Conservation (phyloP, 768 basidiomycete genomes). For the Lactarius hatsudake region DNA sequence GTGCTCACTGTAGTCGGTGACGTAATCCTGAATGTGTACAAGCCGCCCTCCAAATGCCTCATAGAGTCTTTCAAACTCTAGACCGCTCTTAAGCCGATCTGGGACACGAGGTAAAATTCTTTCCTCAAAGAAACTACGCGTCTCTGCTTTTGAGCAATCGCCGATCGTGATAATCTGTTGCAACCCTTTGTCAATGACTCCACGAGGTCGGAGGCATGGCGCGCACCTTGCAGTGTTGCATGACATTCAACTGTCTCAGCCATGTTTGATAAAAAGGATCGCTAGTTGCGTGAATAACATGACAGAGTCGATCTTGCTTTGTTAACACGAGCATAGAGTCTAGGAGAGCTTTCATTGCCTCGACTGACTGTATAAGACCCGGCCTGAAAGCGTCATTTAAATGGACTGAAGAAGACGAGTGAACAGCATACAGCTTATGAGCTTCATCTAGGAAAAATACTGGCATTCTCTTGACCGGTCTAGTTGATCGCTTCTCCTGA, state of each 20-base stretch:
- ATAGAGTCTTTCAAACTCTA: slow-evolving; percentile 72
- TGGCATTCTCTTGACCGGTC: slow-evolving; percentile 63
- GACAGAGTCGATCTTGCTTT: slow-evolving; percentile 82
- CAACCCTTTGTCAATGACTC: not conserved
- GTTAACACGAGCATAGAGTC: slow-evolving; percentile 86
- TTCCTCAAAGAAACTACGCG: slow-evolving; percentile 62
- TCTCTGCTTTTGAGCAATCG: slow-evolving; percentile 73
- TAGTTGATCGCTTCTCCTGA: slow-evolving; percentile 36
- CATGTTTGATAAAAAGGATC: slow-evolving; percentile 85
- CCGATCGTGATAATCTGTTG: slow-evolving; percentile 71
- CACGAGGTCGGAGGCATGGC: not conserved
- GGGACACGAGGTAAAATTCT: slow-evolving; percentile 68
- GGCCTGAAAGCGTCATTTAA: slow-evolving; percentile 43
- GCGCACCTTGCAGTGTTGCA: slow-evolving; percentile 76
- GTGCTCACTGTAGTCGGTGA: slow-evolving; percentile 64
- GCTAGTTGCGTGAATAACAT: slow-evolving; percentile 78
- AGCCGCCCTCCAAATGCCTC: slow-evolving; percentile 83
- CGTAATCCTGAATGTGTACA: slow-evolving; percentile 79
- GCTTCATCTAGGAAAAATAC: slow-evolving; percentile 86
- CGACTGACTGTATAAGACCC: slow-evolving; percentile 68
- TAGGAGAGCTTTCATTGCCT: slow-evolving; percentile 80
- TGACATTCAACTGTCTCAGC: slow-evolving; percentile 75
- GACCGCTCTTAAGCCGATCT: slow-evolving; percentile 47
- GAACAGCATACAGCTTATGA: slow-evolving; percentile 64
- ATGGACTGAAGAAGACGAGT: not conserved